Evolutionary conservation across 106 monocot species (phyloP), one percentile per base, ranked within the genome.

Genomic region (Dendrobium nobile): DNA sequence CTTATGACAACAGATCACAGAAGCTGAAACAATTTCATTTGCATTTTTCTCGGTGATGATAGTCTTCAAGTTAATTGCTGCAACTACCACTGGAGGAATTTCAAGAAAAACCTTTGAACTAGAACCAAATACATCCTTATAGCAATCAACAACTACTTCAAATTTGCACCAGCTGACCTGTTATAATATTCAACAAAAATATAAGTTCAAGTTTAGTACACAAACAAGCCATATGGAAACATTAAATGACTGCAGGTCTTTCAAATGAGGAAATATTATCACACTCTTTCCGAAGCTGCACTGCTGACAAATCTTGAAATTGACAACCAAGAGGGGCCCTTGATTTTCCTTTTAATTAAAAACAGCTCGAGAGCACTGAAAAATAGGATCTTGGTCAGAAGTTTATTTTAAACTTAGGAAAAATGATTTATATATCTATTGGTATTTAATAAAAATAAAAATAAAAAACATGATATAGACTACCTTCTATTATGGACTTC

Each of bases 131-230:
- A 97, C 83, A 78, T 97, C 89, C 75, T 98, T 98, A n/a, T 92
- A 89, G 73, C 83, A 91, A 77, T 98, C 89, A 83, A 93, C 92
- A 27, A 84, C 82, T 44, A 98, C 48, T 79, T 98, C 98, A 89
- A 85, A 95, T 84, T 91, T 98, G 82, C 98, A 98, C 94, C 94
- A 98, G 84, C 98, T 98, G 67, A 94, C 92, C 98, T 98, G 89
- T 82, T 80, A 2, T 41, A 75, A 9, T 41, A 42, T 31, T 59
- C 75, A 41, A 86, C 7, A 24, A 64, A 10, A 28, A 44, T 64
- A 7, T 18, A 68, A 70, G 11, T 31, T 40, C 33, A 16, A 70
- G 37, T 70, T 37, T 65, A 70, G 37, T 33, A 6, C 31, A 70
- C 70, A 24, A 70, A 70, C 37, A 78, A 43, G 54, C 20, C 31